Base-by-base conservation (phyloP, 768 basidiomycete genomes). In the Rhodotorula babjevae region DNA sequence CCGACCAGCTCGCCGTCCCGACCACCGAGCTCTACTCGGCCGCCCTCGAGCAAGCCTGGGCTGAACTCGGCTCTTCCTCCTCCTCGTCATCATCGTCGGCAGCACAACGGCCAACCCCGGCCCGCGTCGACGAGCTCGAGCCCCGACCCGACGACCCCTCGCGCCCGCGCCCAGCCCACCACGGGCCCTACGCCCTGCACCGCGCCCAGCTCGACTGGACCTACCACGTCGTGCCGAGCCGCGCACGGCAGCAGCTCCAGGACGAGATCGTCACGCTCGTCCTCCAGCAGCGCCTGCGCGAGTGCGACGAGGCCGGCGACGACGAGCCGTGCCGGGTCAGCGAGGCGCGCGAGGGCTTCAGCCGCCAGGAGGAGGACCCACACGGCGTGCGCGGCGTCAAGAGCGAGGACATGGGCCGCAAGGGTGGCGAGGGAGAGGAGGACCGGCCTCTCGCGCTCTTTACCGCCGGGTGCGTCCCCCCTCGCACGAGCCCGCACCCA, bases 401-500 rank as follows among this genome's bases (percentile, higher is more conserved):
- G 15, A 47, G 50, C 23, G 62, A 56, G 31, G 42, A 14, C 14
- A 53, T 29, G 53, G 52, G 47, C 36, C 33, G 49, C 31, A 67
- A 33, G 47, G n/a, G 23, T 10, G 21, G 23, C 47, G 46, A 47
- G 12, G 33, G 10, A 16, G 64, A 71, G 25, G 46, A 46, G 23
- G 64, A 56, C 25, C 60, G 58, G 46, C 78, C 79, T 0, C 60
- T 74, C 15, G 79, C 77, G 9, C 67, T 80, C 9, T 80, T 80
- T 50, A 80, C 79, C 2, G 77, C 76, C 10, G 79, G 79, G 60
- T 78, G 68, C 31, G 78, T 74, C 68, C 58, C 56, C n/a, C 27
- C 29, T 21, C 25, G 10, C 11, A 21, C 4, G 36, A 42, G n/a
- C n/a, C n/a, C n/a, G n/a, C n/a, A n/a, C n/a, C n/a, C n/a, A n/a